phyloP scores from a whole-genome alignment of 768 basidiomycete genomes.

The Kwoniella dejecticola region DNA sequence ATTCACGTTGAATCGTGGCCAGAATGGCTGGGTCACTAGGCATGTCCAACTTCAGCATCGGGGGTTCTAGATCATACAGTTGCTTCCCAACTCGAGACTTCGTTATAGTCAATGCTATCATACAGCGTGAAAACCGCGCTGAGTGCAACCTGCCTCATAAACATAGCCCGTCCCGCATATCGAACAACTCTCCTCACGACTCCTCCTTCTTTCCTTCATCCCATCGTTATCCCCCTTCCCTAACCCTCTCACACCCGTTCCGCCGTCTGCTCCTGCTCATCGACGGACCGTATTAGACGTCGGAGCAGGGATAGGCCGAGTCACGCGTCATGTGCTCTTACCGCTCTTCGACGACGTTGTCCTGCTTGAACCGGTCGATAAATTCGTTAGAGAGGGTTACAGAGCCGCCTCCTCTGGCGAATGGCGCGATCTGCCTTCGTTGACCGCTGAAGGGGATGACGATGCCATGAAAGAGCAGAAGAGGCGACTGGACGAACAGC shows the following conservation, averaged over 20 bases:
- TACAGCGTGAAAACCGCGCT: too few species aligned
- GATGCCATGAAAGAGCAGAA: constrained; percentile 25
- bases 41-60: too few species aligned
- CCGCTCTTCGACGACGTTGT: constrained; percentile 84
- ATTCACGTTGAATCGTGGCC: too few species aligned
- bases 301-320: constrained; percentile 89
- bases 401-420: constrained; percentile 28
- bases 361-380: constrained; percentile 80
- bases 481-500: constrained; percentile 54
- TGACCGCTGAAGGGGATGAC: neutral
- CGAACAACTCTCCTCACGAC: constrained; percentile 85
- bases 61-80: too few species aligned
- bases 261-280: constrained; percentile 41
- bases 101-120: too few species aligned
- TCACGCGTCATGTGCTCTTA: constrained; percentile 84
- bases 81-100: too few species aligned
- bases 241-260: constrained; percentile 65
- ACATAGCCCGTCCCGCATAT: constrained; percentile 86
- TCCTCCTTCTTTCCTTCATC: constrained; percentile 77
- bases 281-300: constrained; percentile 82
- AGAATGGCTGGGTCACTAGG: too few species aligned
- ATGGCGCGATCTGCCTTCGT: constrained; percentile 40
- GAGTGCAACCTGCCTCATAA: too few species aligned
- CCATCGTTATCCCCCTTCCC: constrained; percentile 77
- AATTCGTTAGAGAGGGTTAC: constrained; percentile 70